phyloP scores from a whole-genome alignment of 2,329 filamentous ascomycete genomes.

The Fusarium coicis region DNA sequence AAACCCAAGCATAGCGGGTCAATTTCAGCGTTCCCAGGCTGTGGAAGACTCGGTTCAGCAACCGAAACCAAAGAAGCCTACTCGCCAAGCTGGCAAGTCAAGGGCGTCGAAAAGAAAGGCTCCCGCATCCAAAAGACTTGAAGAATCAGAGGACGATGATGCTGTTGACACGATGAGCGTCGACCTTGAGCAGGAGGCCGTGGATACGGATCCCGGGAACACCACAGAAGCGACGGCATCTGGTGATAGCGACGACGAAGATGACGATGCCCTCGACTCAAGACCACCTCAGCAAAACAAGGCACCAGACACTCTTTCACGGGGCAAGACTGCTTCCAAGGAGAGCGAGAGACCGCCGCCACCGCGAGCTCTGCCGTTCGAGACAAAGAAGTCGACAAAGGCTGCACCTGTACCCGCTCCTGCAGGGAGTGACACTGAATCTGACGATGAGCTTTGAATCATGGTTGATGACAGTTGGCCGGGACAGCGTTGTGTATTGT shows the following conservation, averaged over 20 bases:
- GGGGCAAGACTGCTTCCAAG: conserved; percentile 28
- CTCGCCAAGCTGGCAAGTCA: conserved; percentile 49
- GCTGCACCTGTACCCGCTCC: conserved; percentile 41
- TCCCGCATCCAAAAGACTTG: conserved; percentile 49
- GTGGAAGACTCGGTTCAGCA: conserved; percentile 13
- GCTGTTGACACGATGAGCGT: conserved; percentile 62
- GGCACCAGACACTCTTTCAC: background rate
- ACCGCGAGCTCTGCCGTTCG: conserved; percentile 58
- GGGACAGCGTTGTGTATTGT: background rate
- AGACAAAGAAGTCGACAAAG: conserved; percentile 48
- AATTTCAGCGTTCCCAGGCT: conserved; percentile 43
- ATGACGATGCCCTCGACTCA: conserved; percentile 45
- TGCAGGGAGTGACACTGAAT: conserved; percentile 61
- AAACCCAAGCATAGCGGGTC: conserved; percentile 47
- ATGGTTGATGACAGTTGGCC: conserved; percentile 7
- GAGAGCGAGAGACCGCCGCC: conserved; percentile 49
- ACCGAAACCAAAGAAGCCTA: conserved; percentile 38
- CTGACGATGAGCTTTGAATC: conserved; percentile 64
- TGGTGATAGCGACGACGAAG: conserved; percentile 57
- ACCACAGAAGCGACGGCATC: conserved; percentile 55
- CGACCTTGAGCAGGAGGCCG: conserved; percentile 52
- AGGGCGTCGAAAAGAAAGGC: conserved; percentile 64
- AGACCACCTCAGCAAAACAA: conserved; percentile 5
- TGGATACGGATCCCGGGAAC: conserved; percentile 55
- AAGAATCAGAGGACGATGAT: conserved; percentile 57